These are phyloP conservation scores for Salix purpurea DNA, from an alignment of 345 rosid genomes.

Conservation along the genomic window DNA sequence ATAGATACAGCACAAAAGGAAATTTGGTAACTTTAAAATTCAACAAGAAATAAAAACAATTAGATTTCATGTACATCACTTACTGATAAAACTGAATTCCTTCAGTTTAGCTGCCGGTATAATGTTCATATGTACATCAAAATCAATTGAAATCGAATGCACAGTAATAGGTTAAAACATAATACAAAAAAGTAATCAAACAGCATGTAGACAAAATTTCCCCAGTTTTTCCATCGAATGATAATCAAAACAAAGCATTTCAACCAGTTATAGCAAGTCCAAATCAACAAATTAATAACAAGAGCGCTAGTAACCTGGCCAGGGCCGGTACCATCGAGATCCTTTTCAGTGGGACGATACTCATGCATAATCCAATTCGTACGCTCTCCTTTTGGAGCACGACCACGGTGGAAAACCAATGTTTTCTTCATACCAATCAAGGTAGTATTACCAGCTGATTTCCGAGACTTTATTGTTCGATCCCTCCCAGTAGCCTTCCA, in stretches of 20 bases:
- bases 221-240: neutral
- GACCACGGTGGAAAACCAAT: constrained; percentile 78
- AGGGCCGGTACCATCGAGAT: constrained; percentile 72
- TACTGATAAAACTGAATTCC: neutral
- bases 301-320: constrained; percentile 52
- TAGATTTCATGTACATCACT: neutral
- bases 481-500: constrained; percentile 98
- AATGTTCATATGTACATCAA: neutral
- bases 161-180: neutral
- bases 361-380: constrained; percentile 95
- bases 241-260: neutral
- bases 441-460: constrained; percentile 19
- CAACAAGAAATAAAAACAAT: neutral
- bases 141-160: neutral
- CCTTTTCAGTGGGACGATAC: constrained; percentile 70
- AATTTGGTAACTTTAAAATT: neutral
- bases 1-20: neutral
- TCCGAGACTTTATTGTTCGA: constrained; percentile 66
- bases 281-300: neutral
- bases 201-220: neutral
- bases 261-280: neutral
- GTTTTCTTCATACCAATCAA: constrained; percentile 94
- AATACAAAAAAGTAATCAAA: neutral
- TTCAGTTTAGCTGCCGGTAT: neutral
- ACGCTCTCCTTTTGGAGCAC: constrained; percentile 90